These are phyloP conservation scores for Tuber umbilicatum DNA, from an alignment of 495 filamentous ascomycete genomes.

Conservation along the genomic window DNA sequence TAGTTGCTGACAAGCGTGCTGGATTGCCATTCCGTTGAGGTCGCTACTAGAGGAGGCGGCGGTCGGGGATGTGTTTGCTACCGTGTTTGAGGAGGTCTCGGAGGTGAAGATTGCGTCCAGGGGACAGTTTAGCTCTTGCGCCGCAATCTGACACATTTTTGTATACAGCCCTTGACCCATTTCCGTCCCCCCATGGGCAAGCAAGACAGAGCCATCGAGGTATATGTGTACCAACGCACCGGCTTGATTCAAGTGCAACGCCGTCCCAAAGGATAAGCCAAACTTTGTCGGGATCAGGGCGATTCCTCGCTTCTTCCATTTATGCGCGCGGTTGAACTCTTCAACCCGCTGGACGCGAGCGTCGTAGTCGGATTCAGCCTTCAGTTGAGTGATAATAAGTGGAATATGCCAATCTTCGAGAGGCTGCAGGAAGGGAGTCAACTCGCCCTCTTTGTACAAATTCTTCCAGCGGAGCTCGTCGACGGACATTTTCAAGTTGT, in stretches of 20 bases:
- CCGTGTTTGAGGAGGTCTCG: slow-evolving; percentile 47
- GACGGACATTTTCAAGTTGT: slow-evolving; percentile 42
- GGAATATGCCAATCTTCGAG: slow-evolving; percentile 47
- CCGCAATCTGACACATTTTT: slow-evolving; percentile 46
- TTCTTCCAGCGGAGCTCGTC: slow-evolving; percentile 45
- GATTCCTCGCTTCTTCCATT: slow-evolving; percentile 46
- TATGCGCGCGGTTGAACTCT: slow-evolving; percentile 43
- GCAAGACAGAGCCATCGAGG: slow-evolving; percentile 45
- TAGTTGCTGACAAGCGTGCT: slow-evolving; percentile 44
- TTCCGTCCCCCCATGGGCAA: slow-evolving; percentile 45
- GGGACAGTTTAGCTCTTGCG: slow-evolving; percentile 45
- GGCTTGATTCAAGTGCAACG: slow-evolving; percentile 46
- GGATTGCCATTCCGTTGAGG: slow-evolving; percentile 47
- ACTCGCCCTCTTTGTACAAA: slow-evolving; percentile 44
- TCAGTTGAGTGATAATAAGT: slow-evolving; percentile 41
- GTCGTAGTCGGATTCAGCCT: slow-evolving; percentile 42
- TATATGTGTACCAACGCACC: slow-evolving; percentile 45
- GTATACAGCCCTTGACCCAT: slow-evolving; percentile 47
- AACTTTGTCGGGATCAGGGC: slow-evolving; percentile 46
- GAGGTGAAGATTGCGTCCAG: slow-evolving; percentile 48
- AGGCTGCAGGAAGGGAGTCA: slow-evolving; percentile 45
- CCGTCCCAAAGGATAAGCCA: slow-evolving; percentile 46
- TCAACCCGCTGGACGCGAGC: slow-evolving; percentile 40
- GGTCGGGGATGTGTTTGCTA: slow-evolving; percentile 46
- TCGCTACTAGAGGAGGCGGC: slow-evolving; percentile 46